Base-by-base conservation (phyloP, 2,329 filamentous ascomycete genomes). In the Colletotrichum sublineola region DNA sequence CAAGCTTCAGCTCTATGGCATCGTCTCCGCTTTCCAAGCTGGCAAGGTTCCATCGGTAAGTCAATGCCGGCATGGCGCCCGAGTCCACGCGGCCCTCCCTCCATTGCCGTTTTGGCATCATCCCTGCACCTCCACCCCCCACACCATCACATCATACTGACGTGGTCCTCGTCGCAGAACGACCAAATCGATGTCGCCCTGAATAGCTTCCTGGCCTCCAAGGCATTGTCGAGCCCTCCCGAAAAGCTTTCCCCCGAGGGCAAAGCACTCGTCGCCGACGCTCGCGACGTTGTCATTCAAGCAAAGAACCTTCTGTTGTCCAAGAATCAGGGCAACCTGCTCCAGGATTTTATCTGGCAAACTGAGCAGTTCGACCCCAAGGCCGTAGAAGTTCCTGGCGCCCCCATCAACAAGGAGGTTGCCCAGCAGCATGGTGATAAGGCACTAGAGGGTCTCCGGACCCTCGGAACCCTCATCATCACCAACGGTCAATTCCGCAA, bases 331-430 rank as follows among this genome's bases (percentile, higher is more conserved):
- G 96, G 95, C 79, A 95, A 99, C 78, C 84, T 98, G 70, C 85
- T 99, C 29, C 96, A 99, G 80, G 95, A 99, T 78, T 98, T 99
- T 83, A 94, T 98, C 83, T 99, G 94, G 93, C 93, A 97, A 80
- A 95, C 95, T 0, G 91, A 94, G 79, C 88, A 93, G 58, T 91
- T 96, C 74, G 89, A 91, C 65, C 84, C 89, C 69, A 91, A 87
- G 77, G 86, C 88, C 63, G 87, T 94, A 36, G 81, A 84, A 70
- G 82, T 86, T 1, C 93, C 94, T 4, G 86, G 87, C 68, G 88
- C 90, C 1, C 92, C 94, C 0, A 77, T 97, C 60, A 88, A 90
- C 79, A 97, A 94, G 85, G 91, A 93, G 0, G 88, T 89, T 2
- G 94, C 93, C 36, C 90, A 93, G 83, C 92, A 96, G 79, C 94